Percentiles rank a stretch among this genome's conserved stretches.
These are phyloP conservation scores for Leptographium lundbergii DNA, from an alignment of 2,329 filamentous ascomycete species.

Conservation along the genomic window DNA sequence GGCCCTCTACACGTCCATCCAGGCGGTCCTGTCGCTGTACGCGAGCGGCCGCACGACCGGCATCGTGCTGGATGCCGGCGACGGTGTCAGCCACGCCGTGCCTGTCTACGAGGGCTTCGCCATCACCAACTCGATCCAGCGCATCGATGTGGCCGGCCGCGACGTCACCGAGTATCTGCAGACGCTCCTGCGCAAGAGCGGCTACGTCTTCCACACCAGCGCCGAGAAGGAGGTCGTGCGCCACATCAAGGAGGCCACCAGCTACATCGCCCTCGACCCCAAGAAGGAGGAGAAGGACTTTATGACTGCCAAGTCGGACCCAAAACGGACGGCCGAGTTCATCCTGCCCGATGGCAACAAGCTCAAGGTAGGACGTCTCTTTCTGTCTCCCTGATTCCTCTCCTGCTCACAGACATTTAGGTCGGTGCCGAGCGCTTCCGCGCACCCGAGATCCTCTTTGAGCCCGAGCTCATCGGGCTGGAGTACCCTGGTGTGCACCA, in stretches of 20 bases:
- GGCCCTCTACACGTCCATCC: slow-evolving; percentile 90
- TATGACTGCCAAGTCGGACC: slow-evolving; percentile 64
- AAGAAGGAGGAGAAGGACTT: slow-evolving; percentile 95
- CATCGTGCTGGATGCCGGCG: slow-evolving; percentile 87
- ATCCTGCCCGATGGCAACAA: slow-evolving; percentile 84
- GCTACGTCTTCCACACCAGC: slow-evolving; percentile 91
- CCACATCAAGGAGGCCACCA: slow-evolving; percentile 88
- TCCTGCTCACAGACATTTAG: slow-evolving; percentile 27
- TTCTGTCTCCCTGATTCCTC: neutral
- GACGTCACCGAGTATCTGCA: slow-evolving; percentile 96
- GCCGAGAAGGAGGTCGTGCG: slow-evolving; percentile 99
- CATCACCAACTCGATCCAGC: slow-evolving; percentile 85
- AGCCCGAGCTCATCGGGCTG: slow-evolving; percentile 90
- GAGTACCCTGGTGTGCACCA: slow-evolving; percentile 97
- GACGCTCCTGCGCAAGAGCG: slow-evolving; percentile 77
- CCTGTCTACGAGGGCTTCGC: slow-evolving; percentile 97
- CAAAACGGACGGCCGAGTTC: slow-evolving; percentile 75
- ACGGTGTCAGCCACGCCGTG: slow-evolving; percentile 93
- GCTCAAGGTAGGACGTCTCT: slow-evolving; percentile 52
- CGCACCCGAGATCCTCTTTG: slow-evolving; percentile 93
- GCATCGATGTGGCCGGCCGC: slow-evolving; percentile 90
- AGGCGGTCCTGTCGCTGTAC: slow-evolving; percentile 91
- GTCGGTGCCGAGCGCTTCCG: slow-evolving; percentile 90
- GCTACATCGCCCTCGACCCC: slow-evolving; percentile 83
- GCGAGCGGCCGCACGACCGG: slow-evolving; percentile 92